Conservation (phyloP, 306 rosid species). For the Chamaecrista fasciculata region DNA sequence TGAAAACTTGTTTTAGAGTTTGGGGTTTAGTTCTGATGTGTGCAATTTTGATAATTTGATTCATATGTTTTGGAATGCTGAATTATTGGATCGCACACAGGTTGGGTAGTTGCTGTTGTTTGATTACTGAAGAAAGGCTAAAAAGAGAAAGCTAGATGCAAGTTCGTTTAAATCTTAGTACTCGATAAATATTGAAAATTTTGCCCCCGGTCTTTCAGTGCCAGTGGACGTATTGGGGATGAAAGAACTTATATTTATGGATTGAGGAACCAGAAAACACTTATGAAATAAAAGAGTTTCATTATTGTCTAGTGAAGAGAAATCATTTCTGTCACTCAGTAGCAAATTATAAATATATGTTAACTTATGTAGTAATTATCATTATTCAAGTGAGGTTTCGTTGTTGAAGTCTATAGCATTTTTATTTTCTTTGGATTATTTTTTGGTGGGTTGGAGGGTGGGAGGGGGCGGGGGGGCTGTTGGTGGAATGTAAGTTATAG, state of each 20-base stretch:
- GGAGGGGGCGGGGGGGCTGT: not conserved
- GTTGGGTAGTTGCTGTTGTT: conserved; percentile 28
- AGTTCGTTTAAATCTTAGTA: conserved; percentile 9
- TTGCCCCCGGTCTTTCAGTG: conserved; percentile 12
- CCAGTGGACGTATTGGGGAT: conserved; percentile 25
- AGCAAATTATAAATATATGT: not conserved
- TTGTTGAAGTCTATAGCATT: not conserved
- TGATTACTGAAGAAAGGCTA: conserved; percentile 10
- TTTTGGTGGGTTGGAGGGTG: not conserved
- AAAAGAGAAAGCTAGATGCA: conserved; percentile 11
- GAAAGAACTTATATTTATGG: conserved; percentile 21
- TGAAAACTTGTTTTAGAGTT: conserved; percentile 13
- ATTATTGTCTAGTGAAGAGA: not conserved
- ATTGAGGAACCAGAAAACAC: not conserved
- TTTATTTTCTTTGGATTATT: not conserved
- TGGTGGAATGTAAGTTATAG: not conserved
- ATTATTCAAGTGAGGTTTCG: not conserved
- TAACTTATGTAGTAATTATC: not conserved
- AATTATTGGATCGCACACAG: conserved; percentile 17
- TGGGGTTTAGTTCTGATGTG: conserved; percentile 29
- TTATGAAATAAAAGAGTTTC: not conserved
- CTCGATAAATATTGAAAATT: conserved; percentile 4
- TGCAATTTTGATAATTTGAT: conserved; percentile 27
- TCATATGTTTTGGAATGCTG: conserved; percentile 16
- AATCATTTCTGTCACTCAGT: not conserved